A percentile compares a stretch with the other conserved stretches of the same genome.
These are phyloP conservation scores for Parmelia sp. DNA, from an alignment of 495 filamentous ascomycete genomes.

Conservation along the genomic window DNA sequence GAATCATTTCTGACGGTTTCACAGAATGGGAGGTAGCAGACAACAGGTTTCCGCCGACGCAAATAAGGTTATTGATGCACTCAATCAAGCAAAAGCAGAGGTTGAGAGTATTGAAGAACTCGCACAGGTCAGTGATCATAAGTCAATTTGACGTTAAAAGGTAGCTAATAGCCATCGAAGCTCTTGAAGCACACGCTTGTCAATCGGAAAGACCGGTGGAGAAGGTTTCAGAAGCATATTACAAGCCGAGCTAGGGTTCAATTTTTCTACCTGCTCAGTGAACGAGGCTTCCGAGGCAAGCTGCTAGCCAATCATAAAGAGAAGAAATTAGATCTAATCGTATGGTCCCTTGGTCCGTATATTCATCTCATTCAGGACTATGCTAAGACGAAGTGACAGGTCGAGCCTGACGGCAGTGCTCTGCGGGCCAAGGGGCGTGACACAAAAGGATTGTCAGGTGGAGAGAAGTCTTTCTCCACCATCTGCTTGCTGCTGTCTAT, in stretches of 20 bases:
- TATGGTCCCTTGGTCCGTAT: constrained; percentile 33
- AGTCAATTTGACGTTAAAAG: background rate
- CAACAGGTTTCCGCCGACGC: constrained; percentile 56
- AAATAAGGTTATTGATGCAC: constrained; percentile 37
- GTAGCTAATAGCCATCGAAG: constrained; percentile 30
- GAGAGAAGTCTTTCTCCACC: constrained; percentile 95
- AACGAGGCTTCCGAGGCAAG: constrained; percentile 79
- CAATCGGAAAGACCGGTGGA: constrained; percentile 69
- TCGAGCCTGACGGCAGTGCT: constrained; percentile 71
- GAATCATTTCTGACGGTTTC: constrained; percentile 23
- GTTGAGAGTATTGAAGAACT: constrained; percentile 47
- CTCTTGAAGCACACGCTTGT: constrained; percentile 58
- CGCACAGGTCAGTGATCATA: constrained; percentile 39
- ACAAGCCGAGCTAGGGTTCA: constrained; percentile 74
- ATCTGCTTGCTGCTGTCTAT: constrained; percentile 87
- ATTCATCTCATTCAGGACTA: constrained; percentile 8
- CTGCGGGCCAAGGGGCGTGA: constrained; percentile 61
- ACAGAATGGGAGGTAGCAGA: constrained; percentile 59
- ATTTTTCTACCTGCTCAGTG: constrained; percentile 81
- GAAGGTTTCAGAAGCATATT: constrained; percentile 73
- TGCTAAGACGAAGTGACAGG: constrained; percentile 32
- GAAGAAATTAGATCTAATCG: constrained; percentile 69
- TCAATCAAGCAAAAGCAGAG: constrained; percentile 40
- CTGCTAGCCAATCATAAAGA: constrained; percentile 68
- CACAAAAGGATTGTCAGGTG: constrained; percentile 87